Evolutionary conservation across 305 asterid genomes (phyloP), one percentile per base, ranked within the genome.

Genomic region (Fraxinus baroniana): DNA sequence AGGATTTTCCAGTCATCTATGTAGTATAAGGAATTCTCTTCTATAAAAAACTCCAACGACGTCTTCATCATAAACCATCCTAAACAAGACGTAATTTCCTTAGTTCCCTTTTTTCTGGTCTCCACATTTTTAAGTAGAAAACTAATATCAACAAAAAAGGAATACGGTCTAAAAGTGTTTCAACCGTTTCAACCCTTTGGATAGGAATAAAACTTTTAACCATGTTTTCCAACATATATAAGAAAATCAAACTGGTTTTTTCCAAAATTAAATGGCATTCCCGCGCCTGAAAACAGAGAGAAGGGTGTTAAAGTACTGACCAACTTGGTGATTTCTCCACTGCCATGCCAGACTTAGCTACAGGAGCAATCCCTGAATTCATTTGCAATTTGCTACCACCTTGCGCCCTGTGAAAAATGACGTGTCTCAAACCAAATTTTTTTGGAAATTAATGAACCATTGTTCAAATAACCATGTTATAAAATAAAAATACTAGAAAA

Each of bases 291-390:
- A 41, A 41, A 41, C 52, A 41, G 17, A 77, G 44, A 77, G 12
- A 12, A 13, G 22, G 32, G 70, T 22, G 55, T 83, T 49, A 64
- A 68, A 79, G 20, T 57, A 80, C 89, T 84, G 62, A 91, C 93
- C 88, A 44, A 66, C 77, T 83, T 22, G 79, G 81, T 33, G 91
- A 71, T 24, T 86, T 80, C 87, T 85, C 90, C 74, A 60, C 82
- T 26, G 82, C 84, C 86, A 82, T 90, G 78, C 79, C 74, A 81
- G 79, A 84, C 80, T 81, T 79, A 49, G 76, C 87, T 55, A 39
- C 82, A 24, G 80, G 35, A 85, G 84, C 82, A 80, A 77, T 83
- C 60, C 79, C 85, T 18, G 90, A 81, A 82, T 78, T 85, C 90
- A 85, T 83, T 28, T 49, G 83, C 17, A 62, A 73, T 70, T 81